Conservation (phyloP, 768 basidiomycete genomes). For the Podaxis sp. region DNA sequence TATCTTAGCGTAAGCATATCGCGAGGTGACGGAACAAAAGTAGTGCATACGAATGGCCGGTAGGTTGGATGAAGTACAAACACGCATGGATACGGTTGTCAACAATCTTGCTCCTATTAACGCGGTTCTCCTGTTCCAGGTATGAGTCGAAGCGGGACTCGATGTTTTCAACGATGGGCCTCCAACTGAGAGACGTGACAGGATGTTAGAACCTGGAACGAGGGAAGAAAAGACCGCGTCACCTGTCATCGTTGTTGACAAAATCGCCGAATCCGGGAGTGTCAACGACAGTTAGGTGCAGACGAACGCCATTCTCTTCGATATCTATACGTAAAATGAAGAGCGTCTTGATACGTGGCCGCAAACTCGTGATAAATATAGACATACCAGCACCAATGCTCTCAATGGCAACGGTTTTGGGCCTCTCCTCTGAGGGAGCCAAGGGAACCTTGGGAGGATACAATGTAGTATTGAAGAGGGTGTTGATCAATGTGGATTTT, state of each 20-base stretch:
- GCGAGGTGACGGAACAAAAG: slow-evolving; percentile 10
- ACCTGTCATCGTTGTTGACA: slow-evolving; percentile 99
- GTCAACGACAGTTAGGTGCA: slow-evolving; percentile 98
- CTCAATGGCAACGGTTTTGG: slow-evolving; percentile 96
- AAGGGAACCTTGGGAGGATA: slow-evolving; percentile 87
- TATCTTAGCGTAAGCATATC: slow-evolving; percentile 8
- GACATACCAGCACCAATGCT: slow-evolving; percentile 93
- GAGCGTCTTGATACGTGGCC: slow-evolving; percentile 23
- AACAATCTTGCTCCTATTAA: slow-evolving; percentile 88
- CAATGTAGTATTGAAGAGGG: slow-evolving; percentile 95
- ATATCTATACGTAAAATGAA: slow-evolving; percentile 66
- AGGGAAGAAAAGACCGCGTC: slow-evolving; percentile 18
- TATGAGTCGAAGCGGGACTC: slow-evolving; percentile 97
- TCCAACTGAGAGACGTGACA: slow-evolving; percentile 66
- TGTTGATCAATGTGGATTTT: slow-evolving; percentile 98
- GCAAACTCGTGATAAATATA: slow-evolving; percentile 23
- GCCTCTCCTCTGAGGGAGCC: slow-evolving; percentile 80
- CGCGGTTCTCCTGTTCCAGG: slow-evolving; percentile 97
- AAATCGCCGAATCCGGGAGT: slow-evolving; percentile 99
- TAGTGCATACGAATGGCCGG: slow-evolving; percentile 86
- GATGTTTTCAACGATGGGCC: slow-evolving; percentile 97
- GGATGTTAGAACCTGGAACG: slow-evolving; percentile 18
- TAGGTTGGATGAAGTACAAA: slow-evolving; percentile 98
- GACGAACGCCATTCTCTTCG: slow-evolving; percentile 95
- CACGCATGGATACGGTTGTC: slow-evolving; percentile 99